Percentiles rank a stretch among this genome's conserved stretches.
These are phyloP conservation scores for Malbranchea cinnamomea DNA, from an alignment of 2,329 filamentous ascomycete species.

Conservation along the genomic window DNA sequence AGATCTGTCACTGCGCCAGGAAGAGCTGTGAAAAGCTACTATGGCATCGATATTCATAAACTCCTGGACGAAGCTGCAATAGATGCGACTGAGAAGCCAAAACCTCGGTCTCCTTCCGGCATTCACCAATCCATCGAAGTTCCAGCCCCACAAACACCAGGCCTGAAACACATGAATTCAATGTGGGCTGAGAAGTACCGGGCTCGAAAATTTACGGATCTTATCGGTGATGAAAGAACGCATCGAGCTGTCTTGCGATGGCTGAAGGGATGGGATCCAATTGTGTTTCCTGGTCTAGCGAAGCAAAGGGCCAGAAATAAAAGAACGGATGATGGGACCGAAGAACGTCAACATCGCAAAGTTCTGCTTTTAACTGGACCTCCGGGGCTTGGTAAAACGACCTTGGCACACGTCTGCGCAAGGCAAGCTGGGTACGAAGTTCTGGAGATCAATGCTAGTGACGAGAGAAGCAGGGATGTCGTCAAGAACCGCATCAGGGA, in stretches of 20 bases:
- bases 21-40: conserved; percentile 53
- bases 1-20: conserved; percentile 37
- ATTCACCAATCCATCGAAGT: conserved; percentile 22
- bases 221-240: conserved; percentile 87
- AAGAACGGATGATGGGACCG: conserved; percentile 36
- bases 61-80: conserved; percentile 58
- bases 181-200: conserved; percentile 98
- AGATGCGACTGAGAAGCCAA: conserved; percentile 34
- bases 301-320: conserved; percentile 40
- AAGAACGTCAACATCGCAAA: conserved; percentile 69
- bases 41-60: conserved; percentile 80
- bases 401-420: conserved; percentile 88
- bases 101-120: conserved; percentile 10
- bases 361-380: conserved; percentile 83
- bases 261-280: conserved; percentile 84
- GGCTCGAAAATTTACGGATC: conserved; percentile 76
- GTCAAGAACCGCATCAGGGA: conserved; percentile 85
- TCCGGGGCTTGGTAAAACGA: conserved; percentile 90
- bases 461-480: conserved; percentile 78
- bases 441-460: conserved; percentile 93
- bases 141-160: conserved; percentile 5
- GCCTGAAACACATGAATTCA: conserved; percentile 16
- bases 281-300: conserved; percentile 70
- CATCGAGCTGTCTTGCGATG: conserved; percentile 81
- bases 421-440: conserved; percentile 91